A percentile compares a stretch with the other conserved stretches of the same genome.
Evolutionary conservation across 2,329 filamentous ascomycete genomes (phyloP).

Genomic region (Verticillium klebahnii): DNA sequence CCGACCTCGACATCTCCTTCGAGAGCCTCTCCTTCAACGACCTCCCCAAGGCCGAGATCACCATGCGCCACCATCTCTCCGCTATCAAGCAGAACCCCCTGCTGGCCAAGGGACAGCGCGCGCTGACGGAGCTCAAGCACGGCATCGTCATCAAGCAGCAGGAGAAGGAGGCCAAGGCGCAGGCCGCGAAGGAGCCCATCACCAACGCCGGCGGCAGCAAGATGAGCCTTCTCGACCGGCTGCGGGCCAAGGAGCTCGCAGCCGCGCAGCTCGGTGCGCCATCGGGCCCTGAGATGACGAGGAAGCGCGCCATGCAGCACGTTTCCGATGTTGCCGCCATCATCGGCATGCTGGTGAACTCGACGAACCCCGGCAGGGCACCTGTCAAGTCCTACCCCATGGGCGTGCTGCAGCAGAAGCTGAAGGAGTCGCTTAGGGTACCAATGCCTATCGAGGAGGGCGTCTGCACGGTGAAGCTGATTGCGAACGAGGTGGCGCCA

Average conservation of each 20-base stretch:
- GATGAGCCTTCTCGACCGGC: slow-evolving; percentile 70
- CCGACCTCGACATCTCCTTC: slow-evolving; percentile 44
- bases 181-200: slow-evolving; percentile 16
- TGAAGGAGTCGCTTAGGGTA: slow-evolving; percentile 61
- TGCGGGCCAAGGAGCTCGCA: slow-evolving; percentile 65
- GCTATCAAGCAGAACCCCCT: slow-evolving; percentile 47
- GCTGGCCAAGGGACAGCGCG: slow-evolving; percentile 61
- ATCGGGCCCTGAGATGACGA: slow-evolving; percentile 49
- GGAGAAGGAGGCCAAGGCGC: slow-evolving; percentile 33
- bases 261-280: slow-evolving; percentile 36
- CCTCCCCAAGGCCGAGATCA: slow-evolving; percentile 52
- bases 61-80: slow-evolving; percentile 41
- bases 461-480: slow-evolving; percentile 41
- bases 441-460: slow-evolving; percentile 51
- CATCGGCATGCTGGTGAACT: slow-evolving; percentile 57
- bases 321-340: slow-evolving; percentile 65
- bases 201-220: slow-evolving; percentile 36
- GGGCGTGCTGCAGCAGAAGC: slow-evolving; percentile 55
- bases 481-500: slow-evolving; percentile 51
- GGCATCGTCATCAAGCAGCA: slow-evolving; percentile 51
- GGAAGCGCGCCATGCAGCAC: slow-evolving; percentile 61
- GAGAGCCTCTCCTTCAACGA: slow-evolving; percentile 25
- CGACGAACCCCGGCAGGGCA: slow-evolving; percentile 44
- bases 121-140: slow-evolving; percentile 64
- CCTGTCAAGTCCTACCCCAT: slow-evolving; percentile 62